Base-by-base conservation (phyloP, 306 rosid species). In the Medicago ruthenica region DNA sequence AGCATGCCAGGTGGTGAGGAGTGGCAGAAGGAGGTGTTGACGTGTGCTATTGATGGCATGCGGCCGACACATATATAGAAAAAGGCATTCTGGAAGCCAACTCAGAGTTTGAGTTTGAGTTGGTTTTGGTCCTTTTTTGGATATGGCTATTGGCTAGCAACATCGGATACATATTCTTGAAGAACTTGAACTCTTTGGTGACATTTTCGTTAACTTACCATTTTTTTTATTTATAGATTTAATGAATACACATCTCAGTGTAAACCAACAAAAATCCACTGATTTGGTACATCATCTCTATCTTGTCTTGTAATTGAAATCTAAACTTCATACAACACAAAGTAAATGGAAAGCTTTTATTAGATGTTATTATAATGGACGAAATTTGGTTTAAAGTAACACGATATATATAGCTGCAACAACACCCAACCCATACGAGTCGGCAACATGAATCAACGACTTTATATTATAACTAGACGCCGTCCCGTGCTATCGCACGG, bases 11-110 rank as follows among this genome's bases (percentile, higher is more conserved):
- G 79, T 20, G 85, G 80, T 5, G 82, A 72, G 39, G 27, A 48
- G 84, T 82, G 79, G 79, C 79, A 34, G 39, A 18, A 73, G 24
- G 76, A 45, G 27, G 55, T 63, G 70, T 65, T 48, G 42, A 61
- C 45, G 86, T 77, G 89, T 81, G 83, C 5, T 7, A 17, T 37
- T 34, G 11, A 62, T 71, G 69, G 7, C 83, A 40, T 81, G 84
- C 83, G 63, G 13, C 20, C 41, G 83, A 79, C 70, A 73, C 85
- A 72, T 74, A 47, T 9, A 17, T 18, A 62, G 66, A 61, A 71
- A 50, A 55, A 12, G n/a, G 10, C 73, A 51, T 22, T 37, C 37
- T 45, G 51, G 58, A 54, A 11, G 31, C 40, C 41, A 61, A 15
- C 41, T 7, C 55, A 40, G 53, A 14, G 17, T 8, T 14, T 15